phyloP scores from a whole-genome alignment of 1,284 basidiomycete genomes.

The Heterobasidion parviporum region DNA sequence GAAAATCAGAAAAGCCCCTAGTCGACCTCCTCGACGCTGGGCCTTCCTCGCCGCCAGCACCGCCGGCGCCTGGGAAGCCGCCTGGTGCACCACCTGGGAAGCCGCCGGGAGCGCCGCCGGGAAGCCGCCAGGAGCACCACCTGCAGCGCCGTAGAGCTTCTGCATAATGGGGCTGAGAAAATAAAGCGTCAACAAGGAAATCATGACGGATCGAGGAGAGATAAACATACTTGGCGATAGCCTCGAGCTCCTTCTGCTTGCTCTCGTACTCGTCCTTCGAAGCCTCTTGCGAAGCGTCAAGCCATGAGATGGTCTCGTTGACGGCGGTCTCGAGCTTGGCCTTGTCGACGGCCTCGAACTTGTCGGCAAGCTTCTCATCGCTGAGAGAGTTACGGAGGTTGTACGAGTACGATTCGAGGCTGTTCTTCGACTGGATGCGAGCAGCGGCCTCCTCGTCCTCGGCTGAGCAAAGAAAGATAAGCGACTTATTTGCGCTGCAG shows the following conservation, averaged over 20 bases:
- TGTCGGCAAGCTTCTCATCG: constrained; percentile 81
- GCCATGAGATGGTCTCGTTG: constrained; percentile 83
- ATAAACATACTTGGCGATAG: constrained; percentile 49
- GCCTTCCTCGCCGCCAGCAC: constrained; percentile 49
- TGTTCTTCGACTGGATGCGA: constrained; percentile 85
- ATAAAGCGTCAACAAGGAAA: background rate
- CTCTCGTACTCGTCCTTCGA: constrained; percentile 95
- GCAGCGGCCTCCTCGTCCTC: constrained; percentile 79
- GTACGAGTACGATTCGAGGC: constrained; percentile 91
- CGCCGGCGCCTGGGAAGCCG: constrained; percentile 29
- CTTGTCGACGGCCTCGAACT: constrained; percentile 89
- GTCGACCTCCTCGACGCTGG: constrained; percentile 89
- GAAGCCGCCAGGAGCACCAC: constrained; percentile 23
- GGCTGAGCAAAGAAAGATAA: constrained; percentile 25
- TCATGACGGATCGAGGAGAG: background rate
- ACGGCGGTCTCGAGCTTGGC: constrained; percentile 77
- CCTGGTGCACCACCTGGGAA: constrained; percentile 33
- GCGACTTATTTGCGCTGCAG: too few species aligned
- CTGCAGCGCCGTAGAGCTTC: constrained; percentile 61
- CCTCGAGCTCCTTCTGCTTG: constrained; percentile 95
- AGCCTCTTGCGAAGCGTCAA: constrained; percentile 85
- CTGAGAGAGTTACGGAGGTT: constrained; percentile 89
- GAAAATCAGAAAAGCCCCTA: constrained; percentile 26
- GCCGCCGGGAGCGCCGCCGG: constrained; percentile 33
- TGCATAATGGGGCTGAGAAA: constrained; percentile 75